Base-by-base conservation (phyloP, 495 filamentous ascomycete genomes). In the Amphirosellinia nigrospora region DNA sequence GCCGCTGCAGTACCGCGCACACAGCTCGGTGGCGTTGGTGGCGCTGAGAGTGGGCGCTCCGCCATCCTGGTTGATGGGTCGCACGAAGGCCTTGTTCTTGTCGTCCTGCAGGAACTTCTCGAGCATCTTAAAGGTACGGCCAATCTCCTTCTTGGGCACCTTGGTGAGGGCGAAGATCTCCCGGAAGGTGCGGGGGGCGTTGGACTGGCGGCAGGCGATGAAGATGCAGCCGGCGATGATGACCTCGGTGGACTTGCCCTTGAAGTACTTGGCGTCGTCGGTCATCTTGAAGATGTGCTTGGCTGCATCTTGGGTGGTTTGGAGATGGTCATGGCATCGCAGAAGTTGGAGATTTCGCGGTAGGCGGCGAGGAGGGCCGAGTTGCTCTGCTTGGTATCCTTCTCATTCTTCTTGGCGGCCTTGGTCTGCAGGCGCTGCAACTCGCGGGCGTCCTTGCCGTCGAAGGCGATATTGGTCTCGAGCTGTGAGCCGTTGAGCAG, bases 201-300 rank as follows among this genome's bases (percentile, higher is more conserved):
- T 88, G 75, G 90, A 91, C 80, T 97, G 93, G 41, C 96, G 94
- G 78, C 94, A 98, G 30, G 96, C 94, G 75, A 98, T 94, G 83
- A 98, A 97, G 80, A 99, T 95, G 79, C 94, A 97, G 2, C 94
- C 93, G 10, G 96, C 96, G 63, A 97, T 94, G 68, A 98, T 90
- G 56, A 93, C 93, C 73, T 98, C 95, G 69, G 93, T 91, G 0
- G 93, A 93, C 81, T 98, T 99, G 74, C 94, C 94, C 83, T 96
- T 97, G 84, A 99, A 93, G 3, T 92, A 88, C 79, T 95, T 95
- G 70, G 89, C 91, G 75, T 98, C 95, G 64, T 98, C 92, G 19
- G 94, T 91, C 58, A 93, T 83, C 86, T 97, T 98, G 87, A 91
- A 98, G 55, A 98, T 88, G 77, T 95, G 92, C 84, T 97, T 98